Evolutionary conservation across 225 moss, liverwort and hornwort genomes (phyloP), one percentile per base, ranked within the genome.

Genomic region (Marchantia paleacea): DNA sequence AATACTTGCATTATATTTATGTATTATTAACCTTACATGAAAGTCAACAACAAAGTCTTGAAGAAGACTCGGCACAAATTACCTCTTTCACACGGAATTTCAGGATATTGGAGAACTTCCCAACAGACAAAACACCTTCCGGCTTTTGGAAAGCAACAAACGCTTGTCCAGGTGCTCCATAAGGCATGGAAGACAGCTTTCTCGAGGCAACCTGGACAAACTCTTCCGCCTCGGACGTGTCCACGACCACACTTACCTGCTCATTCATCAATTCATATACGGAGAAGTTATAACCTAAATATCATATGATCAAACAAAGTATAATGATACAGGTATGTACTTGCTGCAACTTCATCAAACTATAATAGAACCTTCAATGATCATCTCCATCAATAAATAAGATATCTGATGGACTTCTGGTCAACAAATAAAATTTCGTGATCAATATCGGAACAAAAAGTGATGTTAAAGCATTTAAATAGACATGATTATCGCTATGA

Each of bases 21-120:
- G 25, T 29, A 22, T 8, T 15, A 61, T 14, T 15, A 28, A 15
- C 4, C 60, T 61, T 69, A 26, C 69, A 69, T 25, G 14, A 13
- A 26, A 26, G 14, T 8, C 22, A 7, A 69, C 69, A 25, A 69
- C 39, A 39, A 39, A 39, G 39, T 39, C 39, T 39, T 39, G 39
- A 48, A 74, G 7, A 62, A 39, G 19, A 62, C 20, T 55, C 39
- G 19, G 20, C 19, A 47, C 4, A 26, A 14, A 12, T 20, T 52
- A 93, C 93, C 88, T 95, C 95, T 86, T 90, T 95, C 26, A 93
- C 88, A 28, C 85, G 79, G 28, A 97, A 97, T 80, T 91, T 93
- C 39, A 97, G 84, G 10, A 86, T 89, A 51, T 91, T 93, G 28
- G 86, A 80, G 79, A 97, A 97, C 79, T 92, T 94, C 69, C 94